These are phyloP conservation scores for Panicum hallii DNA, from an alignment of 202 grass and related monocot species.

Conservation along the genomic window DNA sequence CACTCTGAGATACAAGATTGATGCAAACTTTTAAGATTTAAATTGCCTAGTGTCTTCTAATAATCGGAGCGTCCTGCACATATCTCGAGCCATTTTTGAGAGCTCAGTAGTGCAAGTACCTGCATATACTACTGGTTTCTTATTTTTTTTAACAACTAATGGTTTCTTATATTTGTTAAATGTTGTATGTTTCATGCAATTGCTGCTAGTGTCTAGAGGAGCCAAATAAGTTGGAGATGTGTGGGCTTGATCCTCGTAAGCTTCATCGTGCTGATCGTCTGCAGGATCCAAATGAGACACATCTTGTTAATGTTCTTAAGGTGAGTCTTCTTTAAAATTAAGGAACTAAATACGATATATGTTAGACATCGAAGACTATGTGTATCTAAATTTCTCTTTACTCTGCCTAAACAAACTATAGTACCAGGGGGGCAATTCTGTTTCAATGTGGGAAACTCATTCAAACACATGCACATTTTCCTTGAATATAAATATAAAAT, in stretches of 20 bases:
- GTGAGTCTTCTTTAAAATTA: conserved; percentile 29
- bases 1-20: background rate
- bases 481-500: conserved; percentile 7
- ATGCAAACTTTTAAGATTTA: conserved; percentile 1
- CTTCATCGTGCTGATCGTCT: conserved; percentile 62
- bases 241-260: conserved; percentile 61
- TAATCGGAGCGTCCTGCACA: background rate
- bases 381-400: conserved; percentile 11
- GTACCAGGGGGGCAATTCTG: background rate
- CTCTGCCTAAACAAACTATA: background rate
- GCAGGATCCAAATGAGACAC: conserved; percentile 55
- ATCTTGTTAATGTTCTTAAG: conserved; percentile 73
- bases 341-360: conserved; percentile 5
- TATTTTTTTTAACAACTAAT: background rate
- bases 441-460: background rate
- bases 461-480: background rate
- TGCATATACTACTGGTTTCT: background rate
- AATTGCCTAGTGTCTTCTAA: background rate
- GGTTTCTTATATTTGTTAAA: background rate
- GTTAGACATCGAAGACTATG: background rate
- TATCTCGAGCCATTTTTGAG: background rate
- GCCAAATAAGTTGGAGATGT: conserved; percentile 58
- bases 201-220: conserved; percentile 43
- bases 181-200: conserved; percentile 10
- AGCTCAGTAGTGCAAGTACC: background rate